Evolutionary conservation across 768 basidiomycete genomes (phyloP).

Genomic region (Agaricus blazei): DNA sequence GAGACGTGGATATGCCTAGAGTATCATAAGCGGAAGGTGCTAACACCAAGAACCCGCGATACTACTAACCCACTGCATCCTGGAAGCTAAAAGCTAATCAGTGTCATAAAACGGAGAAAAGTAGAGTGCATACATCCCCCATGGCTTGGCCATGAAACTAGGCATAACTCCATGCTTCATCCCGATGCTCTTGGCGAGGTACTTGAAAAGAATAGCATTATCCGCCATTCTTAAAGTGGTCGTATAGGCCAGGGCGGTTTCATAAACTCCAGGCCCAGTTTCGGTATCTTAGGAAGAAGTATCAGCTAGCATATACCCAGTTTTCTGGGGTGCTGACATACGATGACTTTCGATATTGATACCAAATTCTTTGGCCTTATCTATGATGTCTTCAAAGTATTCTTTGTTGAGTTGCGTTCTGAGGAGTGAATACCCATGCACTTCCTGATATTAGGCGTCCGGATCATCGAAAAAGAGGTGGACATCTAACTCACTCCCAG

Average conservation of each 20-base stretch:
- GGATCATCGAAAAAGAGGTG: neutral
- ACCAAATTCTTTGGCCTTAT: conserved; percentile 65
- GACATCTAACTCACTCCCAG: conserved; percentile 71
- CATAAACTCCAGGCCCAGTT: conserved; percentile 85
- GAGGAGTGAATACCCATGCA: conserved; percentile 96
- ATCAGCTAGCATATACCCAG: neutral
- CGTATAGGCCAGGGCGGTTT: conserved; percentile 85
- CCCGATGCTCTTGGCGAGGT: conserved; percentile 85
- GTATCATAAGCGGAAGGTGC: neutral
- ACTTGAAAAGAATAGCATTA: conserved; percentile 91
- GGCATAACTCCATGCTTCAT: conserved; percentile 86
- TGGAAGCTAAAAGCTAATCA: conserved; percentile 59
- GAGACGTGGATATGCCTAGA: conserved; percentile 89
- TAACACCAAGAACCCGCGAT: neutral
- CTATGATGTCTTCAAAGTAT: conserved; percentile 88
- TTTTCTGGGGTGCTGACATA: conserved; percentile 26
- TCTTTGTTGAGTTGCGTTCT: conserved; percentile 84
- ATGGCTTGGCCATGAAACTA: conserved; percentile 98
- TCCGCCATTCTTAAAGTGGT: conserved; percentile 80
- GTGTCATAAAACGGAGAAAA: no score
- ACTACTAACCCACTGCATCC: conserved; percentile 82
- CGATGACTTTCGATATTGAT: conserved; percentile 86
- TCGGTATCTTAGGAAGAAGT: conserved; percentile 63
- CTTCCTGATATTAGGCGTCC: conserved; percentile 30
- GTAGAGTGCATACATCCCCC: conserved; percentile 58